Evolutionary conservation across 176 grass and related monocot genomes (phyloP).

Genomic region (Oryza meyeriana): DNA sequence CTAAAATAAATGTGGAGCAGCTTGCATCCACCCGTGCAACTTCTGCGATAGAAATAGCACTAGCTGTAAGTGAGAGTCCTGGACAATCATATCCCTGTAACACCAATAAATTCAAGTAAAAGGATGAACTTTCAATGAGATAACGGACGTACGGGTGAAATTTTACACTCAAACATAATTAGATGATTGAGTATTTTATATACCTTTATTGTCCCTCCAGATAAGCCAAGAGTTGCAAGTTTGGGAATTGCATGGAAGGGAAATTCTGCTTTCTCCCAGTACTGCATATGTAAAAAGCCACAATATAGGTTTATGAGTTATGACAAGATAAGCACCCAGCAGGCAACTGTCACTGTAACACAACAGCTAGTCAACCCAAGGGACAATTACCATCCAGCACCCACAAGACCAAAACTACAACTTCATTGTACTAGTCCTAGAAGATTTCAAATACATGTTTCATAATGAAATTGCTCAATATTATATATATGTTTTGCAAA

Average conservation of each 20-base stretch:
- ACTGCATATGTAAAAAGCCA: conserved; percentile 39
- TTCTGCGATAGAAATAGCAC: conserved; percentile 75
- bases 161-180: neutral
- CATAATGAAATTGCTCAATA: neutral
- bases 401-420: neutral
- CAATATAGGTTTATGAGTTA: neutral
- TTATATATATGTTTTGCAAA: neutral
- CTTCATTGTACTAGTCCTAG: neutral
- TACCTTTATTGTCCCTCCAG: conserved; percentile 78
- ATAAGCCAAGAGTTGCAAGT: conserved; percentile 58
- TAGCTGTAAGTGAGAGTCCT: conserved; percentile 63
- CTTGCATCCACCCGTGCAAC: conserved; percentile 90
- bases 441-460: conserved; percentile 8
- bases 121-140: neutral
- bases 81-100: conserved; percentile 78
- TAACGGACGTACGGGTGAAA: neutral
- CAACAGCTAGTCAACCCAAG: neutral
- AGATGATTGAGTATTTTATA: neutral
- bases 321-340: neutral
- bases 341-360: neutral
- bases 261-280: conserved; percentile 93
- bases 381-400: conserved; percentile 11
- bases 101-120: neutral
- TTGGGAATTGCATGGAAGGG: conserved; percentile 76
- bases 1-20: conserved; percentile 87